Base-by-base conservation (phyloP, 1,284 basidiomycete species). In the Heterobasidion annosum region DNA sequence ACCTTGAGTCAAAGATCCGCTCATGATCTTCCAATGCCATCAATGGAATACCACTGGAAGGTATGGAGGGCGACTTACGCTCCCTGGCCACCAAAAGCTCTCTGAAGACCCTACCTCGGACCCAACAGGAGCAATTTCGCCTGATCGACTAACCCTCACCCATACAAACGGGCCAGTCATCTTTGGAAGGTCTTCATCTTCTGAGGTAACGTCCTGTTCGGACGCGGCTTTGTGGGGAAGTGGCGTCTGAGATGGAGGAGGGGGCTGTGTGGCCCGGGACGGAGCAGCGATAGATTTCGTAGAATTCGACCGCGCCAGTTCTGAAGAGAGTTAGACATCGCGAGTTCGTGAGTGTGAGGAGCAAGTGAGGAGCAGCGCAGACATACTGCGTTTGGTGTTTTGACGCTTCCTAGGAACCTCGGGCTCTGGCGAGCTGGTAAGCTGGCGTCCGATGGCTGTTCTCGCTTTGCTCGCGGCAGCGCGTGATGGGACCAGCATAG, bases 41-140 rank as follows among this genome's bases (percentile, higher is more conserved):
- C 37, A 40, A n/a, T 12, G 12, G 4, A 10, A 10, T 40, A 12
- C 12, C 37, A n/a, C 37, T 3, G 2, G 37, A 40, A n/a, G 37
- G n/a, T 40, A 40, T 12, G 6, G 37, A 40, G 25, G 25, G 4
- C 37, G 8, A 57, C 65, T 44, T 52, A 72, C 71, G 64, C 67
- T 64, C 4, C 65, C 70, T 15, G 71, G 71, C 71, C 71, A 73
- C 71, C 71, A 73, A 32, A 66, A 61, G 6, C 62, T 57, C 33
- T 65, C 66, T 32, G 46, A 10, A 3, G 10, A 12, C 10, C 37
- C 56, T 34, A 61, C 60, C 1, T 51, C 53, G 42, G 58, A 55
- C 15, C 50, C 54, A 6, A 12, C n/a, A 10, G 12, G n/a, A 40
- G 58, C 56, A 8, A 64, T 53, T 7, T 61, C 54, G 1, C 69